Conservation (phyloP, 208 protist species). For the Leishmania tropica region DNA sequence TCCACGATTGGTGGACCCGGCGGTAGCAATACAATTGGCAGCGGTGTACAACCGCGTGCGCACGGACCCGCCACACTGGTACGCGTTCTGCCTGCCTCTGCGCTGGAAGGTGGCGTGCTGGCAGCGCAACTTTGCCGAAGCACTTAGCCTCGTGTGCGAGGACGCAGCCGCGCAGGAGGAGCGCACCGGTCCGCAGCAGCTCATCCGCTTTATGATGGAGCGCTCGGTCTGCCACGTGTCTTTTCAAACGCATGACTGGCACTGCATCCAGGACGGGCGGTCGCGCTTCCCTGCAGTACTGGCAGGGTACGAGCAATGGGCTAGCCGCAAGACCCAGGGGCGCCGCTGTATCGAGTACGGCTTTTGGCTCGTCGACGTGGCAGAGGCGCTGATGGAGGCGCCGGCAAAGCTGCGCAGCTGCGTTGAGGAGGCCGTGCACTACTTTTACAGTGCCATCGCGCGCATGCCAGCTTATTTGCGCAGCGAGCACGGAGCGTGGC, state of each 20-base stretch:
- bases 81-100: constrained; percentile 75
- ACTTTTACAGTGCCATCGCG: constrained; percentile 72
- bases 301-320: constrained; percentile 48
- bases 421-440: constrained; percentile 62
- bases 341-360: constrained; percentile 72
- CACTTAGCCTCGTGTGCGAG: constrained; percentile 48
- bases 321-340: constrained; percentile 64
- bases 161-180: constrained; percentile 36
- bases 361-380: constrained; percentile 68
- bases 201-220: constrained; percentile 52
- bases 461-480: constrained; percentile 67
- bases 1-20: constrained; percentile 57
- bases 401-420: constrained; percentile 45
- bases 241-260: constrained; percentile 48
- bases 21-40: constrained; percentile 38
- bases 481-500: constrained; percentile 81
- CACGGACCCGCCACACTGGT: constrained; percentile 65
- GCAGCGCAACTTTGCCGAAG: constrained; percentile 51
- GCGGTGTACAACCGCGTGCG: constrained; percentile 46
- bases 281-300: constrained; percentile 45
- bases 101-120: constrained; percentile 73
- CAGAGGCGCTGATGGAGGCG: constrained; percentile 34
- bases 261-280: constrained; percentile 46
- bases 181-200: constrained; percentile 33
- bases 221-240: constrained; percentile 55